Percentiles rank a stretch among this genome's conserved stretches.
phyloP scores from a whole-genome alignment of 106 monocot genomes.

The Platanthera guangdongensis region DNA sequence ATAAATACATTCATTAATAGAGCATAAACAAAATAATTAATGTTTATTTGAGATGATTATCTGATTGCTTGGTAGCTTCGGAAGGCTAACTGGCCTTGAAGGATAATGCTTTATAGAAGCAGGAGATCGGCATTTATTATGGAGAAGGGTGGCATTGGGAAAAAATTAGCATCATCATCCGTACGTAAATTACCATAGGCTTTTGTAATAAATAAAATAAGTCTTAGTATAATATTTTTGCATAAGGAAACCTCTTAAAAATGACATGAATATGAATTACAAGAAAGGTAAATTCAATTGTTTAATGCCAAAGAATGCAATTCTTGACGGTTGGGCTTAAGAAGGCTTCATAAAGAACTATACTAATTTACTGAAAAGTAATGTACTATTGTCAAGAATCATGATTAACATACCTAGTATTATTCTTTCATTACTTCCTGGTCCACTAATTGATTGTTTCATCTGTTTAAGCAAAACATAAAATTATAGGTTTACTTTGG shows the following conservation, averaged over 20 bases:
- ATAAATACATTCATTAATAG: background rate
- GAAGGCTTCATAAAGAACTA: background rate
- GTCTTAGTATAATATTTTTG: background rate
- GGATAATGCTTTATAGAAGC: background rate
- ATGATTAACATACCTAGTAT: background rate
- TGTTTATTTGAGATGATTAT: background rate
- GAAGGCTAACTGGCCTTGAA: background rate
- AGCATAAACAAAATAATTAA: background rate
- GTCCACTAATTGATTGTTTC: background rate
- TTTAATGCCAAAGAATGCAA: background rate
- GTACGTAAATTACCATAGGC: background rate
- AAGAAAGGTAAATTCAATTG: no score
- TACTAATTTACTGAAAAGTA: background rate
- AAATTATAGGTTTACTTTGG: background rate
- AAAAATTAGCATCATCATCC: background rate
- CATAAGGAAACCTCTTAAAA: background rate
- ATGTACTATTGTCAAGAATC: background rate
- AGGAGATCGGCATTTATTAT: background rate
- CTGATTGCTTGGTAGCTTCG: background rate
- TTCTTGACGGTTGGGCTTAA: background rate
- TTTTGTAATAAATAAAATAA: background rate
- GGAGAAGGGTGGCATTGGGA: background rate
- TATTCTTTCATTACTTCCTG: background rate
- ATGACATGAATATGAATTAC: background rate
- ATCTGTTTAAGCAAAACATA: background rate